Percentiles rank a stretch among this genome's conserved stretches.
Evolutionary conservation across 352 stramenopile genomes (phyloP).

Genomic region (Globisporangium barbulae): DNA sequence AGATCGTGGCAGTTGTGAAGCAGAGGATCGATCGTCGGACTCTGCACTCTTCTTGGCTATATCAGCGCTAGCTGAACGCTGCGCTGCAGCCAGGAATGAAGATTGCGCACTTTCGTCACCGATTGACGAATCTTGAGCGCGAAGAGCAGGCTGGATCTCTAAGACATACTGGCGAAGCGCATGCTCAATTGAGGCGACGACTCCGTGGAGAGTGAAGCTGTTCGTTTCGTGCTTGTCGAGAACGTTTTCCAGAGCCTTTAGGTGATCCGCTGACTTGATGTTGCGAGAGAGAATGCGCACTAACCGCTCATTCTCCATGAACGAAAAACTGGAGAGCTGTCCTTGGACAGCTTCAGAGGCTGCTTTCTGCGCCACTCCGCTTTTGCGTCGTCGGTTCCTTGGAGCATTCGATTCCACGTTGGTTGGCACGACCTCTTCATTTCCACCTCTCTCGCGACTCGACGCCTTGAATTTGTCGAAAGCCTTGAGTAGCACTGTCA

Average conservation of each 20-base stretch:
- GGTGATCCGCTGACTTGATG: constrained; percentile 49
- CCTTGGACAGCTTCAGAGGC: not conserved
- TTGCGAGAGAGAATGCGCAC: constrained; percentile 70
- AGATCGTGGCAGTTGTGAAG: not conserved
- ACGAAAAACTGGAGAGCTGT: constrained; percentile 26
- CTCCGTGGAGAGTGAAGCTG: constrained; percentile 28
- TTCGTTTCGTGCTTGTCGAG: constrained; percentile 49
- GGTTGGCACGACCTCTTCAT: not conserved
- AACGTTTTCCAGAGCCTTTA: constrained; percentile 43
- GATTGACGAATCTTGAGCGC: not conserved
- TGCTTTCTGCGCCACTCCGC: not conserved
- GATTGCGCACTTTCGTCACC: not conserved
- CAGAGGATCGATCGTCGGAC: not conserved
- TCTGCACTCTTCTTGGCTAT: not conserved
- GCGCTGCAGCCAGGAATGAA: constrained; percentile 14
- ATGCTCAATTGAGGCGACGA: constrained; percentile 32
- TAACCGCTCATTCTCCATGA: constrained; percentile 77
- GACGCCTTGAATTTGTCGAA: constrained; percentile 46
- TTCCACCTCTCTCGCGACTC: not conserved
- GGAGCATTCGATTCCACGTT: not conserved
- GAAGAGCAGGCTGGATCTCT: constrained; percentile 14
- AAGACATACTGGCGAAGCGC: constrained; percentile 27
- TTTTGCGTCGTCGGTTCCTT: constrained; percentile 13
- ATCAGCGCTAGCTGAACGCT: not conserved
- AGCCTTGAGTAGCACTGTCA: constrained; percentile 30